phyloP scores from a whole-genome alignment of 2,329 filamentous ascomycete species.

The Karstenula rhodostoma region DNA sequence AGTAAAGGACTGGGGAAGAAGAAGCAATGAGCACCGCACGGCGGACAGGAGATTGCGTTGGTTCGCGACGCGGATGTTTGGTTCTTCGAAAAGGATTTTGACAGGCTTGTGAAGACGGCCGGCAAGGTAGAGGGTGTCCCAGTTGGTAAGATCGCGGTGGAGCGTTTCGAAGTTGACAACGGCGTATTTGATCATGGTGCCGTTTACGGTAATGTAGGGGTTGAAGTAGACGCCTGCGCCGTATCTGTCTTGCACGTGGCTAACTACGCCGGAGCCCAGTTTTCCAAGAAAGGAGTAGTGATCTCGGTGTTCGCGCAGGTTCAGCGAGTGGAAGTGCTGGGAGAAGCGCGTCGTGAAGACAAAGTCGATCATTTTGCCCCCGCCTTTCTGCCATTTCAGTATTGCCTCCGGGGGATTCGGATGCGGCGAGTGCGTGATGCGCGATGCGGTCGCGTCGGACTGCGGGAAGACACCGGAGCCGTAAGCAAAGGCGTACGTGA shows the following conservation, averaged over 20 bases:
- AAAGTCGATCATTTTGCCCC: slow-evolving; percentile 97
- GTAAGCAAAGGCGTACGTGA: slow-evolving; percentile 96
- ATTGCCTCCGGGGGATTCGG: slow-evolving; percentile 83
- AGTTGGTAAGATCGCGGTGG: slow-evolving; percentile 83
- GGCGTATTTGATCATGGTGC: slow-evolving; percentile 96
- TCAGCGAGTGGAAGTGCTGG: slow-evolving; percentile 96
- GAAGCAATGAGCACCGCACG: slow-evolving; percentile 84
- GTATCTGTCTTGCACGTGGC: slow-evolving; percentile 83
- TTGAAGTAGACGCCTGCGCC: slow-evolving; percentile 98
- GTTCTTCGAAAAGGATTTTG: slow-evolving; percentile 95
- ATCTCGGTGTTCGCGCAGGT: slow-evolving; percentile 84
- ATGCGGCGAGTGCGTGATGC: slow-evolving; percentile 72
- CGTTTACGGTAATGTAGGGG: slow-evolving; percentile 92
- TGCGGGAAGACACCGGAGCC: slow-evolving; percentile 97
- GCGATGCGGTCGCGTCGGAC: slow-evolving; percentile 57
- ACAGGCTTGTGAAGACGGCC: slow-evolving; percentile 96
- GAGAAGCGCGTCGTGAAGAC: slow-evolving; percentile 95
- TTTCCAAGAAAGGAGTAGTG: slow-evolving; percentile 90
- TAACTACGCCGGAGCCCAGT: slow-evolving; percentile 84
- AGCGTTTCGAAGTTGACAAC: slow-evolving; percentile 94
- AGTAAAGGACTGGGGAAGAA: slow-evolving; percentile 84
- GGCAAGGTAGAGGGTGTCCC: slow-evolving; percentile 96
- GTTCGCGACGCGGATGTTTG: slow-evolving; percentile 89
- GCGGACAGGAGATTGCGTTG: slow-evolving; percentile 95
- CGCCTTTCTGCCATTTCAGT: slow-evolving; percentile 82